Conservation (phyloP, 2,329 filamentous ascomycete genomes). For the Lasiodiplodia theobromae region DNA sequence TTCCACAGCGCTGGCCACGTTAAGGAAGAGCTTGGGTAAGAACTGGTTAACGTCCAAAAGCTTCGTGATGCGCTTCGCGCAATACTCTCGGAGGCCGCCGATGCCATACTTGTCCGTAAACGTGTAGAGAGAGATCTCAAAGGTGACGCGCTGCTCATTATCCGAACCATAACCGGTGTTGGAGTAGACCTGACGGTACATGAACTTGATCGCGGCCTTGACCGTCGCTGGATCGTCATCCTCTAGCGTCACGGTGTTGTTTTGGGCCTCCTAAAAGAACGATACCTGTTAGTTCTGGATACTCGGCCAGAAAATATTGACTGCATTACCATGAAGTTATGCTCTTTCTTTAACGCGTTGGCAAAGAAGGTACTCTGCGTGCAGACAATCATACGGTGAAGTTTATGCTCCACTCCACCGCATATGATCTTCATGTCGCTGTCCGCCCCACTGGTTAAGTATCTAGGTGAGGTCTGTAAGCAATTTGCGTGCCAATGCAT, state of each 20-base stretch:
- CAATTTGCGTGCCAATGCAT: neutral
- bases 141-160: neutral
- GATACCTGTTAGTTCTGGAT: neutral
- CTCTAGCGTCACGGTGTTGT: neutral
- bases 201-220: neutral
- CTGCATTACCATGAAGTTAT: neutral
- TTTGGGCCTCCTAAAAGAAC: neutral
- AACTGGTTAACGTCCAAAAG: neutral
- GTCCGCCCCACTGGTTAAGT: neutral
- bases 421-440: conserved; percentile 9
- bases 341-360: neutral
- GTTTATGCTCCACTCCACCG: neutral
- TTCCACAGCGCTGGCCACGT: neutral
- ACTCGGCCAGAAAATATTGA: neutral
- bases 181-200: neutral
- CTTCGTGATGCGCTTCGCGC: neutral
- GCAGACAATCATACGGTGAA: neutral
- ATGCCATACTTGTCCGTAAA: neutral
- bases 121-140: neutral
- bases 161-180: neutral
- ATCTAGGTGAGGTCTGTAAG: neutral
- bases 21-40: neutral
- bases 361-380: neutral
- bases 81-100: neutral
- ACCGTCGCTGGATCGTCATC: neutral